Percentiles rank a stretch among this genome's conserved stretches.
Conservation (phyloP, 1,284 basidiomycete species). For the Cutaneotrichosporon sp. region DNA sequence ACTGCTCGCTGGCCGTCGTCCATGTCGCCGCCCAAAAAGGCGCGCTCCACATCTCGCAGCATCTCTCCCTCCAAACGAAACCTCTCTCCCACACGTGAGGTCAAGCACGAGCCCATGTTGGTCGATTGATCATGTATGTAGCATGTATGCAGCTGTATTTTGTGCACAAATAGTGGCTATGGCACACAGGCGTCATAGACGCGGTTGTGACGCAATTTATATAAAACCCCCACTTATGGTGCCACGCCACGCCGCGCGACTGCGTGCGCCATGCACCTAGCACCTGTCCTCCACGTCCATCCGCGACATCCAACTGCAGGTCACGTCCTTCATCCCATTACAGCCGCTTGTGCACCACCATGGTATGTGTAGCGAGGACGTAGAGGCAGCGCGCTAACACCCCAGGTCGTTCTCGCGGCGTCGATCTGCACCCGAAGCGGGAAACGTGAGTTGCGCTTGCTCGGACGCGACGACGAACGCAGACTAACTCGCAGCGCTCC, state of each 20-base stretch:
- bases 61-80: constrained; percentile 7
- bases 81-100: background rate
- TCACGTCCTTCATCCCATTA: background rate
- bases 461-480: too few species aligned
- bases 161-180: too few species aligned
- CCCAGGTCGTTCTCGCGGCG: constrained; percentile 62
- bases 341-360: constrained; percentile 7
- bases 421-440: constrained; percentile 66
- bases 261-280: too few species aligned
- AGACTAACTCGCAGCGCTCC: constrained; percentile 62
- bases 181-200: too few species aligned
- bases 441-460: constrained; percentile 47
- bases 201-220: too few species aligned
- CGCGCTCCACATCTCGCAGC: constrained; percentile 4
- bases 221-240: background rate
- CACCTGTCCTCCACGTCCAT: constrained; percentile 10
- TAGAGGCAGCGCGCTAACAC: background rate
- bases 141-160: constrained; percentile 1
- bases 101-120: constrained; percentile 14
- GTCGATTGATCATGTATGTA: constrained; percentile 7
- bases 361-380: constrained; percentile 2
- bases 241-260: background rate
- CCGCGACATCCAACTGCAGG: constrained; percentile 1
- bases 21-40: too few species aligned
- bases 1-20: background rate